Percentiles rank a stretch among this genome's conserved stretches.
phyloP scores from a whole-genome alignment of 2,329 filamentous ascomycete species.

The Sclerotinia glacialis region DNA sequence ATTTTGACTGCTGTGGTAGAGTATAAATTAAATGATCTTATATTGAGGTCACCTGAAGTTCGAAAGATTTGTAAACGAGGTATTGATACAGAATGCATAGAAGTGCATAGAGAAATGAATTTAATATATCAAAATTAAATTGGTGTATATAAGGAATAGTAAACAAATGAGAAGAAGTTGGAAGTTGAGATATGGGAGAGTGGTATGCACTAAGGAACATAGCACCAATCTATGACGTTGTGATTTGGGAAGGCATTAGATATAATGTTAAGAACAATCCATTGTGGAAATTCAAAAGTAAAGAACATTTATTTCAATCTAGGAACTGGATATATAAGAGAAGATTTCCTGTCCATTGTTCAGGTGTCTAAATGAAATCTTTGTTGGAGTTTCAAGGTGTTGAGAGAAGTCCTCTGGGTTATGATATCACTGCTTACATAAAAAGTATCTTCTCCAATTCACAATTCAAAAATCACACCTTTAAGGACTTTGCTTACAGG shows the following conservation, averaged over 20 bases:
- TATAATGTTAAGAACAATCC: background rate
- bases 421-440: slow-evolving; percentile 9
- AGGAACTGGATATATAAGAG: background rate
- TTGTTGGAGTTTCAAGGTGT: background rate
- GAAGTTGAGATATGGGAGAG: background rate
- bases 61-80: background rate
- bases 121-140: background rate
- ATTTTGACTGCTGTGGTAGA: slow-evolving; percentile 2
- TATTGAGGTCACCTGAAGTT: background rate
- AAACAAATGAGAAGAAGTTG: background rate
- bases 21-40: background rate
- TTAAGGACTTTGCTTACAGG: background rate
- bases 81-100: slow-evolving; percentile 3
- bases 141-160: background rate
- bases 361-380: background rate
- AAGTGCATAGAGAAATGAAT: background rate
- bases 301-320: background rate
- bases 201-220: background rate
- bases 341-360: background rate
- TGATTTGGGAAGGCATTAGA: slow-evolving; percentile 4
- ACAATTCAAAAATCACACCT: background rate
- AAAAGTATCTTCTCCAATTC: background rate
- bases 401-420: background rate
- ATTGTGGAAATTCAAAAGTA: background rate
- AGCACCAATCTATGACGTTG: slow-evolving; percentile 8